Base-by-base conservation (phyloP, 192 early-diverging fungal genomes). In the Dimargaris verticillata region DNA sequence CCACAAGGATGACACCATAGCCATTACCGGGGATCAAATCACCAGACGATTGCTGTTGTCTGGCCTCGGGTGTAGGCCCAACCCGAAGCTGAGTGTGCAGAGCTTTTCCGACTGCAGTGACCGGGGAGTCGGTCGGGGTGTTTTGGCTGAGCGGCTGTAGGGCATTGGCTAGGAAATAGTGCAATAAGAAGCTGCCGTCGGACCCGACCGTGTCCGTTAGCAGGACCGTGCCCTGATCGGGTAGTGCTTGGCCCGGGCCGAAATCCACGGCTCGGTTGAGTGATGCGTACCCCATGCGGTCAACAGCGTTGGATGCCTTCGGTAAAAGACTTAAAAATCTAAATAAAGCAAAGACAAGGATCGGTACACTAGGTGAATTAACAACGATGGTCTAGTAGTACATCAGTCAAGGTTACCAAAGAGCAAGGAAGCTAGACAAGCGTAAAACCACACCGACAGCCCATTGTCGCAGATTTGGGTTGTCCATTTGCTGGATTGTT, bases 101-200 rank as follows among this genome's bases (percentile, higher is more conserved):
- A 2, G 28, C 4, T 28, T 7, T 55, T 26, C 26, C 53, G 28
- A n/a, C 28, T 10, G 26, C 17, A 0, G 26, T 6, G 18, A 17
- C 11, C 18, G 53, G 22, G 24, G n/a, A 26, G 53, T n/a, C 11
- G 22, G 28, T n/a, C 10, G 25, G 13, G n/a, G 53, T 7, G 33
- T 5, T 28, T 9, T 14, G 12, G 47, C 18, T 17, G 18, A 11
- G 47, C 47, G 73, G 73, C 62, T 81, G 77, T 17, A 83, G 50
- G 28, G 80, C 78, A 66, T 80, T 81, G 28, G 66, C 68, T 47
- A 83, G 68, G 63, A 83, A 80, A 62, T 83, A 79, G 45, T 83
- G 81, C 14, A 83, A 22, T 26, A 83, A 61, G 66, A 80, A 83
- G 65, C 78, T 78, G 55, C 71, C 81, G 42, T 78, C 70, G 45